Percentiles rank a stretch among this genome's conserved stretches.
These are phyloP conservation scores for Fusarium abutilonis DNA, from an alignment of 2,329 filamentous ascomycete species.

Conservation along the genomic window DNA sequence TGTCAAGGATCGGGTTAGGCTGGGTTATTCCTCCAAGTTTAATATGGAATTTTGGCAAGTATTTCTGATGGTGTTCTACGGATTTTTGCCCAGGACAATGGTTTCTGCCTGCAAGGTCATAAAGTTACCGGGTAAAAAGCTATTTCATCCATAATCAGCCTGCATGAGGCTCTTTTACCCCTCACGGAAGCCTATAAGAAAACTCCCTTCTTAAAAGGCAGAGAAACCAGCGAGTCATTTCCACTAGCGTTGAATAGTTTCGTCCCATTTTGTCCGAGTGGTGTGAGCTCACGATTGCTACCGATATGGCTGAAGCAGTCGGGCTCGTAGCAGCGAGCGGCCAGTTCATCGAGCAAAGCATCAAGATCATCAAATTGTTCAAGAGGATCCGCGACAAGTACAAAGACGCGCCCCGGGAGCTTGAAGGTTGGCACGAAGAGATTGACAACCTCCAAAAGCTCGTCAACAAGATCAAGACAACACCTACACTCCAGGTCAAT, in stretches of 20 bases:
- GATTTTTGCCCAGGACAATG: too few relatives aligned
- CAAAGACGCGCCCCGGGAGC: background rate
- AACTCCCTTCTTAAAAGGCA: too few relatives aligned
- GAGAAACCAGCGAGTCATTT: too few relatives aligned
- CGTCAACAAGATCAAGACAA: background rate
- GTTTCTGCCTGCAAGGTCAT: too few relatives aligned
- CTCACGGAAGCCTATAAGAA: too few relatives aligned
- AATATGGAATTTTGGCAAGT: too few relatives aligned
- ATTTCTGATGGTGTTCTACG: too few relatives aligned
- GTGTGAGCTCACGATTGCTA: background rate
- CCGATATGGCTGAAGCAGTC: conserved; percentile 6
- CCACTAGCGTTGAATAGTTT: too few relatives aligned
- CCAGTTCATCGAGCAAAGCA: conserved; percentile 12
- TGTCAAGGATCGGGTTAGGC: too few relatives aligned
- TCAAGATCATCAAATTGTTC: conserved; percentile 3
- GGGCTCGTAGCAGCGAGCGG: conserved; percentile 2
- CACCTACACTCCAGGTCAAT: background rate
- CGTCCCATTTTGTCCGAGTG: background rate
- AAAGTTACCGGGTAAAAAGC: too few relatives aligned
- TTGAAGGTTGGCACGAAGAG: background rate
- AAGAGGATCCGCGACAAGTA: background rate
- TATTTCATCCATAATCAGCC: too few relatives aligned
- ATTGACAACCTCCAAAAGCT: background rate
- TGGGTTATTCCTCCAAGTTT: too few relatives aligned
- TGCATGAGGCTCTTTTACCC: background rate